Conservation (phyloP, 2,329 filamentous ascomycete species). For the Stachybotrys chartarum region DNA sequence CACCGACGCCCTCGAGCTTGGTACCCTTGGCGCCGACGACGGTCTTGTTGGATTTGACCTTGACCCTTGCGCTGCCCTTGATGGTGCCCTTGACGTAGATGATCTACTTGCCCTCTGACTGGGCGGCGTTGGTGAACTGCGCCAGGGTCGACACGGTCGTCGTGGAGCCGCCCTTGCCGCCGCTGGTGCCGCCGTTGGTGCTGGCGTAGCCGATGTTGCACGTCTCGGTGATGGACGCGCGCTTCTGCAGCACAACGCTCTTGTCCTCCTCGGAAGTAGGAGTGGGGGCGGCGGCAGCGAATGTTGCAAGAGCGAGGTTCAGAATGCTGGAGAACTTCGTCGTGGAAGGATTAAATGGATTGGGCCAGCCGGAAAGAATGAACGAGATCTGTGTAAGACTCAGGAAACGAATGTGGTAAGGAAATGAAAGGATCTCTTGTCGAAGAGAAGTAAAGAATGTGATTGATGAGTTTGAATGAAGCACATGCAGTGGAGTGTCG, state of each 20-base stretch:
- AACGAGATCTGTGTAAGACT: not conserved
- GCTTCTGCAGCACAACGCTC: constrained; percentile 20
- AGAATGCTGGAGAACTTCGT: constrained; percentile 26
- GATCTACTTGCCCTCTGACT: constrained; percentile 33
- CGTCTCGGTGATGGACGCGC: constrained; percentile 27
- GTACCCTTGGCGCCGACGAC: constrained; percentile 31
- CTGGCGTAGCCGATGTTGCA: constrained; percentile 26
- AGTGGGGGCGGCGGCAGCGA: constrained; percentile 21
- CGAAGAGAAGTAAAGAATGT: not conserved
- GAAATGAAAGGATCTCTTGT: not conserved
- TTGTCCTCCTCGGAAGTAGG: constrained; percentile 16
- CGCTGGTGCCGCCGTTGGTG: constrained; percentile 36
- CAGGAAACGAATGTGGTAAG: not conserved
- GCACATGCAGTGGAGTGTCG: too few relatives aligned
- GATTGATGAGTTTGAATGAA: not conserved
- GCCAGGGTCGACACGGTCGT: constrained; percentile 36
- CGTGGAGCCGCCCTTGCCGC: constrained; percentile 41
- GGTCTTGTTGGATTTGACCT: constrained; percentile 36
- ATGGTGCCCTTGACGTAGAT: constrained; percentile 34
- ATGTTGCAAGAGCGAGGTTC: constrained; percentile 17
- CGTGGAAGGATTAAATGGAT: constrained; percentile 1
- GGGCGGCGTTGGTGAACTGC: constrained; percentile 37
- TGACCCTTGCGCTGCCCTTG: constrained; percentile 28
- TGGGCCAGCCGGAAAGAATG: not conserved
- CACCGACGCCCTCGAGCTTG: constrained; percentile 37